Percentiles rank a stretch among this genome's conserved stretches.
Evolutionary conservation across 176 grass and related monocot genomes (phyloP).

Genomic region (Thinopyrum elongatum): DNA sequence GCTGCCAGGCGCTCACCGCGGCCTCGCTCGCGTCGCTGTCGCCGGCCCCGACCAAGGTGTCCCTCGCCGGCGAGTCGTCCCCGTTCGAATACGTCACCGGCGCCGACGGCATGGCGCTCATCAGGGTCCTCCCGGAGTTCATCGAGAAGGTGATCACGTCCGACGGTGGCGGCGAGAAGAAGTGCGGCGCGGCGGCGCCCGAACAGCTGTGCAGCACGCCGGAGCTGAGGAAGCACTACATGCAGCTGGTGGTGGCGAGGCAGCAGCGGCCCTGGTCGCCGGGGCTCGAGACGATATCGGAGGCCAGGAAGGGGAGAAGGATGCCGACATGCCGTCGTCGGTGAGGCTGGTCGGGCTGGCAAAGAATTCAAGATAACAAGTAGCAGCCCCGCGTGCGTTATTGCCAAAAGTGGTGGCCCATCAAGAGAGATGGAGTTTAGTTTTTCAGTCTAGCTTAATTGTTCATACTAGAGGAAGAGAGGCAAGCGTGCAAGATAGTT

Average conservation of each 20-base stretch:
- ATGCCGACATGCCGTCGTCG: slow-evolving; percentile 43
- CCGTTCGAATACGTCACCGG: slow-evolving; percentile 80
- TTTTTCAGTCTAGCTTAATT: not conserved
- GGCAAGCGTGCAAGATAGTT: not conserved
- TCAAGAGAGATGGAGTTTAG: not conserved
- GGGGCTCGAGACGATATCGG: slow-evolving; percentile 74
- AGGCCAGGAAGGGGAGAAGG: slow-evolving; percentile 46
- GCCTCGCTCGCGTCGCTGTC: slow-evolving; percentile 74
- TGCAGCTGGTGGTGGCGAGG: slow-evolving; percentile 57
- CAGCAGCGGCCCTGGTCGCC: slow-evolving; percentile 77
- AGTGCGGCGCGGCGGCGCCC: not conserved
- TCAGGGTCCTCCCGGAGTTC: slow-evolving; percentile 81
- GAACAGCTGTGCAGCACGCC: slow-evolving; percentile 68
- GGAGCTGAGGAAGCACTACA: slow-evolving; percentile 87
- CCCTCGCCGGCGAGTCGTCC: slow-evolving; percentile 29
- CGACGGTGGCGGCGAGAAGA: slow-evolving; percentile 6
- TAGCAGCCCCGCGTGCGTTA: not conserved
- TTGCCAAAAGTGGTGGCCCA: not conserved
- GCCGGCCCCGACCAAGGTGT: slow-evolving; percentile 36
- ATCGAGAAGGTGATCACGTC: slow-evolving; percentile 62
- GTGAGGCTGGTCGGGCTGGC: slow-evolving; percentile 29
- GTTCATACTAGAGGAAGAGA: not conserved
- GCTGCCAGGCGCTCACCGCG: slow-evolving; percentile 55
- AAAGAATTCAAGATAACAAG: slow-evolving; percentile 28
- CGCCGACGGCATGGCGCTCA: slow-evolving; percentile 58